phyloP scores from a whole-genome alignment of 1,139 yeast species.

The Torulaspora pretoriensis region DNA sequence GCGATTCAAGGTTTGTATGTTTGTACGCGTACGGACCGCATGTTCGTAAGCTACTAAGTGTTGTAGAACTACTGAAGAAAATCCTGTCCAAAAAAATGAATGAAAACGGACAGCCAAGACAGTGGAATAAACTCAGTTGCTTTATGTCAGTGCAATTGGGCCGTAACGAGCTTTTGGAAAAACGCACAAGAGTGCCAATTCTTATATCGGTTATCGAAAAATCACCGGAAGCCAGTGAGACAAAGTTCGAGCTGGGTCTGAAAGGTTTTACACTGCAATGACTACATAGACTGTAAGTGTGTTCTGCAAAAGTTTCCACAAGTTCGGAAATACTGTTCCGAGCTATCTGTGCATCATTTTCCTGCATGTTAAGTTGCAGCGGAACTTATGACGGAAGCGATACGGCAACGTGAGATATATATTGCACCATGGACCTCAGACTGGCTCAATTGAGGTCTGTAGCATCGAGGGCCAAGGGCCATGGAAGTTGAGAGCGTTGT shows the following conservation, averaged over 20 bases:
- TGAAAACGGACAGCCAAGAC: slow-evolving; percentile 10
- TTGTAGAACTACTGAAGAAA: slow-evolving; percentile 27
- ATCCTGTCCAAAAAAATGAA: slow-evolving; percentile 4
- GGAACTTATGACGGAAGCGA: too few species aligned
- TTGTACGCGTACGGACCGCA: slow-evolving; percentile 32
- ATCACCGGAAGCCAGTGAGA: not conserved
- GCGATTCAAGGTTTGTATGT: slow-evolving; percentile 10
- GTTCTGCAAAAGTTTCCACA: not conserved
- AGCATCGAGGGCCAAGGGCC: not conserved
- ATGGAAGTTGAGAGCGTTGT: slow-evolving; percentile 8
- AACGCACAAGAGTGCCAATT: slow-evolving; percentile 27
- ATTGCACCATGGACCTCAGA: not conserved
- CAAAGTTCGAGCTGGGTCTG: slow-evolving; percentile 10
- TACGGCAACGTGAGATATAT: not conserved
- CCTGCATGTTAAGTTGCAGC: too few species aligned
- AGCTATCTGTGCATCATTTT: too few species aligned
- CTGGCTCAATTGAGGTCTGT: not conserved
- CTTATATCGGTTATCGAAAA: slow-evolving; percentile 16
- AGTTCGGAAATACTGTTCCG: too few species aligned
- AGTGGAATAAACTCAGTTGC: slow-evolving; percentile 26
- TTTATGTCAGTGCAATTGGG: slow-evolving; percentile 26
- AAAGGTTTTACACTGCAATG: slow-evolving; percentile 20
- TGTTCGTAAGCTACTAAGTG: slow-evolving; percentile 28
- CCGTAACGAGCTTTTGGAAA: slow-evolving; percentile 29
- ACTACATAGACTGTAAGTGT: not conserved